A percentile compares a stretch with the other conserved stretches of the same genome.
Evolutionary conservation across 306 rosid genomes (phyloP).

Genomic region (Malus orientalis): DNA sequence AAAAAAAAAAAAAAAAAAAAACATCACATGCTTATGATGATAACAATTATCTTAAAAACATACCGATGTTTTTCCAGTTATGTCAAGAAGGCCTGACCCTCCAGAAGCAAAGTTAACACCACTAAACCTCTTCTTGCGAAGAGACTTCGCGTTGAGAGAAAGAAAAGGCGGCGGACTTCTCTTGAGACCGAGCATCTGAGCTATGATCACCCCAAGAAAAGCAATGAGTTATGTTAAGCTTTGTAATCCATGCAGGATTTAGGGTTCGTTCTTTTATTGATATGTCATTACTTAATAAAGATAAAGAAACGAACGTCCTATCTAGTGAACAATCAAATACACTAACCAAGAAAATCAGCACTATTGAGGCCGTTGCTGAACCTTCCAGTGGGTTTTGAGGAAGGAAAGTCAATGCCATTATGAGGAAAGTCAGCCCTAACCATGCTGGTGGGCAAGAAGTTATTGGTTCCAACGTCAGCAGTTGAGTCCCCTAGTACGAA

Average conservation of each 20-base stretch:
- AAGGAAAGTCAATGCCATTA: constrained; percentile 25
- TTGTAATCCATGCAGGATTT: background rate
- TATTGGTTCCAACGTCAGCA: constrained; percentile 30
- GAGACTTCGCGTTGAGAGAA: background rate
- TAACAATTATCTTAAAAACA: background rate
- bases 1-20: background rate
- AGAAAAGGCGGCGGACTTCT: constrained; percentile 22
- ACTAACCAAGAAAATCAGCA: constrained; percentile 28
- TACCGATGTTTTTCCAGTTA: constrained; percentile 16
- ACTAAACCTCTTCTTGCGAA: background rate
- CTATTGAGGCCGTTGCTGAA: constrained; percentile 27
- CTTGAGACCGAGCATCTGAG: constrained; percentile 4
- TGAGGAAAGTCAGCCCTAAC: constrained; percentile 21
- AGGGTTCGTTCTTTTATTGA: background rate
- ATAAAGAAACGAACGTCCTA: too few species aligned
- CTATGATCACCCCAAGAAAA: constrained; percentile 1
- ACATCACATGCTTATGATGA: background rate
- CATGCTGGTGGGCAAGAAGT: constrained; percentile 17
- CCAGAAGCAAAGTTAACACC: constrained; percentile 27
- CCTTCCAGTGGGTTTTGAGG: constrained; percentile 20
- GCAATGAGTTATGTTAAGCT: background rate
- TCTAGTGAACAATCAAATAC: background rate
- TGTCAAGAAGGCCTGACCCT: constrained; percentile 22
- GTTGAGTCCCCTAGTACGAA: constrained; percentile 25
- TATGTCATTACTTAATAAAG: background rate